Percentiles rank a stretch among this genome's conserved stretches.
These are phyloP conservation scores for Cardamine chenopodiifolia DNA, from an alignment of 345 rosid genomes.

Conservation along the genomic window DNA sequence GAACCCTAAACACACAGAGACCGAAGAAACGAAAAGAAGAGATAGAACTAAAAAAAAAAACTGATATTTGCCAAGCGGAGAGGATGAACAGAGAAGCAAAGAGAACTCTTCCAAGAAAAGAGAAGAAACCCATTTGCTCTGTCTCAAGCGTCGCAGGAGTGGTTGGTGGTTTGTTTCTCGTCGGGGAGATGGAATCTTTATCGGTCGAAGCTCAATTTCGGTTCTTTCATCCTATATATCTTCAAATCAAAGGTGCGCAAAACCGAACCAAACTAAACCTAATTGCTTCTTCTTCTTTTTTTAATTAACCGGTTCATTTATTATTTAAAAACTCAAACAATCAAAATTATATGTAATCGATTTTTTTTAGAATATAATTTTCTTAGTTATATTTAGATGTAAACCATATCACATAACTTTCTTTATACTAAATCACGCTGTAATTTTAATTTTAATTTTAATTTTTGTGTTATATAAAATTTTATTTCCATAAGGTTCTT, in stretches of 20 bases:
- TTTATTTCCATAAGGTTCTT: too few relatives aligned
- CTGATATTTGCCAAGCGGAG: slow-evolving; percentile 90
- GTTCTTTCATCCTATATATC: neutral
- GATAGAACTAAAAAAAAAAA: neutral
- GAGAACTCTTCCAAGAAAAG: slow-evolving; percentile 87
- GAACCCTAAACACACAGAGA: neutral
- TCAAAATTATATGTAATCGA: too few relatives aligned
- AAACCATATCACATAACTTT: too few relatives aligned
- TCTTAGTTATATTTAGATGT: too few relatives aligned
- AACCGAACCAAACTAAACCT: neutral
- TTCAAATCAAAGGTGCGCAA: neutral
- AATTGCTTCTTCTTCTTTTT: neutral
- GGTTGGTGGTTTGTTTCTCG: slow-evolving; percentile 13
- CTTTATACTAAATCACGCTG: too few relatives aligned
- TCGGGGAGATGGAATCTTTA: slow-evolving; percentile 30
- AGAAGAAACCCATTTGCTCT: slow-evolving; percentile 74
- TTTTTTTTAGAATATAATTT: too few relatives aligned
- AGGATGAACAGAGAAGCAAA: slow-evolving; percentile 86
- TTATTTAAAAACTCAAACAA: too few relatives aligned
- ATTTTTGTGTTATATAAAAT: too few relatives aligned
- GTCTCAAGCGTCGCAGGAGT: slow-evolving; percentile 10
- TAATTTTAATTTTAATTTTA: too few relatives aligned
- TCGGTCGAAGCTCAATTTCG: slow-evolving; percentile 12
- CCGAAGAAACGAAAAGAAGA: slow-evolving; percentile 14
- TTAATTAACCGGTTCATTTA: too few relatives aligned